Percentiles rank a stretch among this genome's conserved stretches.
Evolutionary conservation across 1,284 basidiomycete genomes (phyloP).

Genomic region (Trametes hirsuta): DNA sequence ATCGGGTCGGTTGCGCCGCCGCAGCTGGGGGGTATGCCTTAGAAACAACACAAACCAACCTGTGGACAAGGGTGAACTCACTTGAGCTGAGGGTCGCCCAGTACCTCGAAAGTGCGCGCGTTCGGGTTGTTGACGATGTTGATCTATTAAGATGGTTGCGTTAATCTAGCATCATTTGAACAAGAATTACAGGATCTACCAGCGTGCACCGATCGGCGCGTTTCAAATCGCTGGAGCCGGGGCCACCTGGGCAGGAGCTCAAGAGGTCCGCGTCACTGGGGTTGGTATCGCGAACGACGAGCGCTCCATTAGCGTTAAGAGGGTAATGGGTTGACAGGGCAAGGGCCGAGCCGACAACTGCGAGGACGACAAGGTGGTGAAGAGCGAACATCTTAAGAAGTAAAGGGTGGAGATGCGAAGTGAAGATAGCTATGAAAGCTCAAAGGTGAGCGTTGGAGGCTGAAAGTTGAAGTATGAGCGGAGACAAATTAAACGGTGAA

Average conservation of each 20-base stretch:
- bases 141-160: neutral
- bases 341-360: neutral
- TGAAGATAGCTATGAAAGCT: too few species aligned
- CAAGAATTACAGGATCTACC: neutral
- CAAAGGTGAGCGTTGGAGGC: too few species aligned
- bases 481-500: too few species aligned
- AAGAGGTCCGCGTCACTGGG: conserved; percentile 2
- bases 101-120: neutral
- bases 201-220: conserved; percentile 8
- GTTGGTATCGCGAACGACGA: neutral
- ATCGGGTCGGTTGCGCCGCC: conserved; percentile 11
- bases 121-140: conserved; percentile 2
- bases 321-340: neutral
- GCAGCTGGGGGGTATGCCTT: neutral
- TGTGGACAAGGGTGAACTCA: neutral
- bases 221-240: conserved; percentile 4
- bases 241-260: conserved; percentile 11
- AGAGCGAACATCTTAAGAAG: too few species aligned
- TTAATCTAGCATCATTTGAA: neutral
- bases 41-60: neutral
- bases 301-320: neutral
- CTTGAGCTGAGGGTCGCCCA: conserved; percentile 8
- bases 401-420: too few species aligned
- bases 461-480: too few species aligned
- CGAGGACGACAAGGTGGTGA: neutral